Evolutionary conservation across 1,139 yeast genomes (phyloP).

Genomic region (Hyphopichia burtonii): DNA sequence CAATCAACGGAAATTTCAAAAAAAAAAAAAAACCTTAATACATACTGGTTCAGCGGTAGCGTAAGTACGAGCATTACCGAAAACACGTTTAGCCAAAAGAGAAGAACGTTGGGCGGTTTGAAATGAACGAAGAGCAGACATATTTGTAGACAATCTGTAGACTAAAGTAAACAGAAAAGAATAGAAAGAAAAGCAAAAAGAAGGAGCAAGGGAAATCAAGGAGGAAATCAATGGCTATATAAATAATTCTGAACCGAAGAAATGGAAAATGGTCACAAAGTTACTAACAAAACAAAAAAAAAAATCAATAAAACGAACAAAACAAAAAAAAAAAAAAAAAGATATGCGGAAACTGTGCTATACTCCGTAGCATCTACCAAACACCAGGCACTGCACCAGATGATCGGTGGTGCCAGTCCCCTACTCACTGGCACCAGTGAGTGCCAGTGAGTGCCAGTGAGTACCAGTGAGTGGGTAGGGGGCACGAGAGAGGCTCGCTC

Average conservation of each 20-base stretch:
- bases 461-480: too few relatives aligned
- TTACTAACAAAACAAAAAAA: background rate
- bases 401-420: too few relatives aligned
- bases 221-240: constrained; percentile 3
- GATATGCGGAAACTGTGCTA: too few relatives aligned
- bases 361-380: too few relatives aligned
- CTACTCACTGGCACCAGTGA: too few relatives aligned
- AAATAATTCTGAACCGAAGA: background rate
- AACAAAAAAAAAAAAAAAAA: constrained; percentile 1
- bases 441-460: too few relatives aligned
- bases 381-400: too few relatives aligned
- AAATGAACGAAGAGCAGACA: constrained; percentile 39
- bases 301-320: background rate
- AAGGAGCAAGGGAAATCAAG: constrained; percentile 15
- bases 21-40: constrained; percentile 10
- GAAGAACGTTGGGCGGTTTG: constrained; percentile 31
- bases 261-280: background rate
- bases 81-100: constrained; percentile 34
- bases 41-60: constrained; percentile 58
- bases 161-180: constrained; percentile 1
- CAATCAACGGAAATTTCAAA: background rate
- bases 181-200: constrained; percentile 10
- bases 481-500: too few relatives aligned
- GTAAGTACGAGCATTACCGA: constrained; percentile 39
- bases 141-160: constrained; percentile 9